Base-by-base conservation (phyloP, 2,329 filamentous ascomycete species). In the Paracamarosporium sp. region DNA sequence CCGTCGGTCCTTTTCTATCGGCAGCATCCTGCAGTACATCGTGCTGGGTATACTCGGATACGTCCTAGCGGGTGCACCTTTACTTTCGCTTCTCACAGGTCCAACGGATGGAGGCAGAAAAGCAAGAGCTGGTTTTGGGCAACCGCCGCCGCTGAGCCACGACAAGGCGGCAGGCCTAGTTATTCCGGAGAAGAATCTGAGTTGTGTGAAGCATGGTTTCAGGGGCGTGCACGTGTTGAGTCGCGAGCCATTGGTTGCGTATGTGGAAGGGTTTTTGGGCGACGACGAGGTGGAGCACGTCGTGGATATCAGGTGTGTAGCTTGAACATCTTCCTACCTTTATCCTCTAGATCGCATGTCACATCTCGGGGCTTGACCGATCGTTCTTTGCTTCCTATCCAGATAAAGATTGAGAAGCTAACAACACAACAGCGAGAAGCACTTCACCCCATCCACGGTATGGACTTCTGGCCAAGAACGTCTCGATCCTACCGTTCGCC, bases 231-330 rank as follows among this genome's bases (percentile, higher is more conserved):
- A 85, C 63, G 74, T 88, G 5, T 76, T 87, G 50, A 82, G 79
- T 17, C 74, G 80, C 15, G 79, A 81, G 43, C 86, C 86, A 2
- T 69, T 88, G 59, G 77, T 88, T 6, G 77, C 88, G 15, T 87
- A 88, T 68, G 81, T 88, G 45, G 83, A 86, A 66, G 76, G 79
- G 33, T 88, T 87, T 67, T 59, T 88, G 33, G 80, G 76, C 15
- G 65, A 65, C 1, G 63, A 71, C 1, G 85, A 88, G 68, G 78
- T 79, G 12, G 70, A 78, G n/a, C 79, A 85, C 63, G 70, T 87
- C 28, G 73, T 87, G 7, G 67, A 76, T 4, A 75, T 84, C 46
- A 87, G 85, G 85, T 86, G 76, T 25, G 61, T 53, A 47, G 7
- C 24, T 13, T 36, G n/a, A 31, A 4, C 13, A 1, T 20, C 46